Base-by-base conservation (phyloP, 441 rosid species). In the Isatis lusitanica region DNA sequence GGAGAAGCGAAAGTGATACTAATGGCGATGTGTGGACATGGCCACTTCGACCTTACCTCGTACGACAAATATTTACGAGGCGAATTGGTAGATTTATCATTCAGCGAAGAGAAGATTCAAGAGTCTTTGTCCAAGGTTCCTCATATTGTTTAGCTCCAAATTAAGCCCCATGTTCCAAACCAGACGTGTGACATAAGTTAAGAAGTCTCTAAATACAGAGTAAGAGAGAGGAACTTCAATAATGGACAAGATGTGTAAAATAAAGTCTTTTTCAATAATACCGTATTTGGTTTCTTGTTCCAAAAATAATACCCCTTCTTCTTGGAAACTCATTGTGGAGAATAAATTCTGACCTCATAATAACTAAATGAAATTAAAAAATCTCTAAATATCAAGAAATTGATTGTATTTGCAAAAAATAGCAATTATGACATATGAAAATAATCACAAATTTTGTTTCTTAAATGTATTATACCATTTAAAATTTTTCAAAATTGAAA, bases 21-120 rank as follows among this genome's bases (percentile, higher is more conserved):
- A 6, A 92, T 75, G 81, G 97, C 94, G 11, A 89, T 89, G 95
- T 94, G 97, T 79, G 98, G 98, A 24, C 98, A 94, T 64, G 98
- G 98, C 67, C 98, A 94, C 74, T 94, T 94, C 28, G 97, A 94
- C 74, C 84, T 94, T 63, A 18, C 92, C 4, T 77, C 98, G 6
- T 92, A 92, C 63, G 97, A 92, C 55, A 92, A 84, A 53, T 94
- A 85, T 58, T 74, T 94, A 83, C 81, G 73, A 73, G 98, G 98
- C 31, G 81, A 83, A 3, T 55, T 94, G 90, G 78, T 87, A 42
- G 97, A 92, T 72, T 83, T 94, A 81, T 81, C 91, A 11, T 94
- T 92, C 74, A 81, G 79, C 2, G 90, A 87, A 65, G 87, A 88
- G 66, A 94, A 82, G 75, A 82, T 87, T 44, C 69, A 70, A 74